A percentile compares a stretch with the other conserved stretches of the same genome.
Conservation (phyloP, 345 rosid species). For the Hypericum perforatum region DNA sequence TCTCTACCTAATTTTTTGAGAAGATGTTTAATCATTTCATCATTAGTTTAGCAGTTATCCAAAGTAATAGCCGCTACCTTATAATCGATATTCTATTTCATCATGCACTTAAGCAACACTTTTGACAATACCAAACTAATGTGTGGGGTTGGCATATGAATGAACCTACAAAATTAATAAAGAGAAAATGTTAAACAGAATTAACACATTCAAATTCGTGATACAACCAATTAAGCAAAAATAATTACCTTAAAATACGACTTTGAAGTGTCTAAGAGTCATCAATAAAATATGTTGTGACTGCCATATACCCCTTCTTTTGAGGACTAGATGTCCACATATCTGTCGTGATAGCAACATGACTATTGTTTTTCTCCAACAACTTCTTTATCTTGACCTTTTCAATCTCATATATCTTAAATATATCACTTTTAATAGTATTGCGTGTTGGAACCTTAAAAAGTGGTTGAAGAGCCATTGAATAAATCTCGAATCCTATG, state of each 20-base stretch:
- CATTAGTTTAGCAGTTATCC: no score
- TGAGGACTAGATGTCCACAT: constrained; percentile 6
- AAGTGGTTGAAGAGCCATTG: not conserved
- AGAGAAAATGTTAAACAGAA: no score
- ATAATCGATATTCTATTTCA: no score
- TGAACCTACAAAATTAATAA: no score
- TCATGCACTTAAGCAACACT: no score
- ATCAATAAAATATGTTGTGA: constrained; percentile 7
- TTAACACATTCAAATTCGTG: no score
- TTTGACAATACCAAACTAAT: no score
- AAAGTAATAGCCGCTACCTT: no score
- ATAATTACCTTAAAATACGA: not conserved
- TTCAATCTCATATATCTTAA: constrained; percentile 2
- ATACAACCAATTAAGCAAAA: not conserved
- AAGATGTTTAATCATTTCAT: no score
- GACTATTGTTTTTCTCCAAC: not conserved
- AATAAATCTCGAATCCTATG: not conserved
- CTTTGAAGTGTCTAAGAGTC: not conserved
- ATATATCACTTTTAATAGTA: constrained; percentile 4
- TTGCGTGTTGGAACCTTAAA: not conserved
- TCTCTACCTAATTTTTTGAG: no score
- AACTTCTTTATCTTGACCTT: not conserved
- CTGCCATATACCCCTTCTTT: constrained; percentile 3
- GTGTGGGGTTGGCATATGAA: no score
- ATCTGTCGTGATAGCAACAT: not conserved